Evolutionary conservation across 2,329 filamentous ascomycete species (phyloP), one percentile per base, ranked within the genome.

Genomic region (Fusarium neocosmosporiellum): DNA sequence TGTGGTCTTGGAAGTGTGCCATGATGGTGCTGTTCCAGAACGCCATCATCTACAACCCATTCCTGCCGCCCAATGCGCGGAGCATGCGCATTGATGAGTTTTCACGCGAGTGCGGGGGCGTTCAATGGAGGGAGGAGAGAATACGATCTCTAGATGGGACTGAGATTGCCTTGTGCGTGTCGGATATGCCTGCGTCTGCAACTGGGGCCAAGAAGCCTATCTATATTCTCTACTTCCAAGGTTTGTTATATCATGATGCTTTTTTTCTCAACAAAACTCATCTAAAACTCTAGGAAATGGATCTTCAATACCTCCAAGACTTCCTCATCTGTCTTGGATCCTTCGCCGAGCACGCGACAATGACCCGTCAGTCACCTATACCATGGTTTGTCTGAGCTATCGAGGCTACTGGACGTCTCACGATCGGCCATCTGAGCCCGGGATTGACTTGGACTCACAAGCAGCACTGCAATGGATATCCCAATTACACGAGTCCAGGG

Each of bases 1-100:
- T 95, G 16, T 95, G 88, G 87, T 84, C 82, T 2, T 90, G 88
- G 86, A 91, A 91, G 78, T 94, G 92, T 78, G 81, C 90, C 61
- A 93, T 94, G 90, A 89, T 95, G 83, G 85, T 96, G 31, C 74
- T 93, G 6, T 93, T 95, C 78, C 93, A 95, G 81, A 94, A 95
- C 78, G 92, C 92, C 78, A 94, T 95, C 78, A 92, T 95, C 67
- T 95, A 95, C 81, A 94, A 94, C 84, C 92, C 93, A 0, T 92
- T 91, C 53, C 82, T 95, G 59, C 92, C 93, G 20, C 93, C 93
- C 3, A 92, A 92, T 77, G 86, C 93, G 0, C 87, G 92, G 18
- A 86, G 87, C 27, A 91, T 95, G 82, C 90, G 83, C 65, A 91
- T 95, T 39, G 82, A 84, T 4, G 89, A 93, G 74, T 94, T 93